Conservation (phyloP, 176 grass and related monocot genomes). For the Phragmites australis region DNA sequence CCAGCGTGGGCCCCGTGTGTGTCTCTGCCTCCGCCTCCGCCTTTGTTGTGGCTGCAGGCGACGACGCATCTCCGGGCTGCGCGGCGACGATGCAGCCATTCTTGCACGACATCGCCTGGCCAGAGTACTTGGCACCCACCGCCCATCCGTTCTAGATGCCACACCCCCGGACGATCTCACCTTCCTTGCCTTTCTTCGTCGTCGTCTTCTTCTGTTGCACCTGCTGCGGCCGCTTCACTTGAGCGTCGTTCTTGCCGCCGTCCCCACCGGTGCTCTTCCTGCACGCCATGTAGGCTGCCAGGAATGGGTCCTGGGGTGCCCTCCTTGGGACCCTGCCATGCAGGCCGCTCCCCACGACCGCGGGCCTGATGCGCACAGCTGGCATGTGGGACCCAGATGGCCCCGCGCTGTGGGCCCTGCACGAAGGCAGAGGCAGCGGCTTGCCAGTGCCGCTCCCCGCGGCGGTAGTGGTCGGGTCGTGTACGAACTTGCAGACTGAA, state of each 20-base stretch:
- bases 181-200: not conserved
- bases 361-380: not conserved
- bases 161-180: not conserved
- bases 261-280: slow-evolving; percentile 4
- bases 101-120: slow-evolving; percentile 34
- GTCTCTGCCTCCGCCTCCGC: not conserved
- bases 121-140: slow-evolving; percentile 30
- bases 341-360: not conserved
- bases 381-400: not conserved
- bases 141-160: slow-evolving; percentile 41
- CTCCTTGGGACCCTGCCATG: slow-evolving; percentile 16
- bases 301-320: slow-evolving; percentile 38
- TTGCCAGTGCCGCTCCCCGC: not conserved
- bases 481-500: slow-evolving; percentile 3
- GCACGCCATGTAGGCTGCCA: slow-evolving; percentile 50
- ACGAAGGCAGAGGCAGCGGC: slow-evolving; percentile 36
- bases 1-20: not conserved
- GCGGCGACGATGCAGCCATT: not conserved
- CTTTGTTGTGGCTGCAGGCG: not conserved
- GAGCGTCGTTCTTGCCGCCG: not conserved
- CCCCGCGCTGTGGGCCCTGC: not conserved
- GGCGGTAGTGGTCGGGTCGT: not conserved
- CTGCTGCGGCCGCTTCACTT: not conserved
- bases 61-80: not conserved
- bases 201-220: not conserved